These are phyloP conservation scores for Ministeria vibrans DNA, from an alignment of 78 protist species.

Conservation along the genomic window DNA sequence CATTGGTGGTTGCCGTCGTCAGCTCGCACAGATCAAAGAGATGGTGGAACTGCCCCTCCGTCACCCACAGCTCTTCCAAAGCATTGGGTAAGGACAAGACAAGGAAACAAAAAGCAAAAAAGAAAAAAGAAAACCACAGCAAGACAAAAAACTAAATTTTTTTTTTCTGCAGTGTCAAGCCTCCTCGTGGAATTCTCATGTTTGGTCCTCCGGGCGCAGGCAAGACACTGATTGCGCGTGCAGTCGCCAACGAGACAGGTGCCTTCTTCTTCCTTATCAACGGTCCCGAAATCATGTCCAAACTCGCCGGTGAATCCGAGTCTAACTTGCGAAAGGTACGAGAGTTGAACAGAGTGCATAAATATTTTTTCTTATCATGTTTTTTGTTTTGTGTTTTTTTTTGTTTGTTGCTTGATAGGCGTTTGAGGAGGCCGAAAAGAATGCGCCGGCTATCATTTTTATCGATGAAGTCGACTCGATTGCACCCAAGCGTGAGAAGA, in stretches of 20 bases:
- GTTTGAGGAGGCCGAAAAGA: slow-evolving; percentile 99
- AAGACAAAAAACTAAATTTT: too few relatives aligned
- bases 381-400: too few relatives aligned
- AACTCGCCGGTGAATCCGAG: slow-evolving; percentile 99
- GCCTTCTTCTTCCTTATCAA: slow-evolving; percentile 99
- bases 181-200: slow-evolving; percentile 93
- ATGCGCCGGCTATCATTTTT: slow-evolving; percentile 98
- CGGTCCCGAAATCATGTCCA: slow-evolving; percentile 99
- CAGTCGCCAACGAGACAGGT: slow-evolving; percentile 99
- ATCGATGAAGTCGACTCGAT: slow-evolving; percentile 99
- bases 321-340: slow-evolving; percentile 91
- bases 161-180: too few relatives aligned
- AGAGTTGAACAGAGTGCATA: too few relatives aligned
- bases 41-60: slow-evolving; percentile 99
- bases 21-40: slow-evolving; percentile 97
- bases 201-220: slow-evolving; percentile 99
- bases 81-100: too few relatives aligned
- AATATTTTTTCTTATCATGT: too few relatives aligned
- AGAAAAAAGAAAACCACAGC: too few relatives aligned
- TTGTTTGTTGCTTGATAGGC: too few relatives aligned
- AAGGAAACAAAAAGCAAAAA: too few relatives aligned
- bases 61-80: slow-evolving; percentile 97
- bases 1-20: slow-evolving; percentile 98
- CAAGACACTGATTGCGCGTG: slow-evolving; percentile 99
- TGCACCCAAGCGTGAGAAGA: slow-evolving; percentile 99